Conservation (phyloP, 2,329 filamentous ascomycete species). For the Chaetomiaceae sp. region DNA sequence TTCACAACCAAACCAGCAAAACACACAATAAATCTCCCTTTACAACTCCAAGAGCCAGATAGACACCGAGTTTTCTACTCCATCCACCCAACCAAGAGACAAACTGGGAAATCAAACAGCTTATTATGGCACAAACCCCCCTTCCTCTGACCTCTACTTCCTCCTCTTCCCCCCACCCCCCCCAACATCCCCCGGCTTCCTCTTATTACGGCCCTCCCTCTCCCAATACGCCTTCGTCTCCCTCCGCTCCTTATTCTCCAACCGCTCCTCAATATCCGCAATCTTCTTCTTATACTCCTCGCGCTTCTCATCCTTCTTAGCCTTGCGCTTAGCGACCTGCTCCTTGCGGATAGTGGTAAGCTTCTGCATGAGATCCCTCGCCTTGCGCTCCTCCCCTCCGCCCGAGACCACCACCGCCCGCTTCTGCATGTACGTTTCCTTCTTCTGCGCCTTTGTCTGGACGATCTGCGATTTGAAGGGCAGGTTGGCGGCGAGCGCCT, state of each 20-base stretch:
- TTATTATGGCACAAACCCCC: too few species aligned
- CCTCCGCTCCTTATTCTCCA: constrained; percentile 77
- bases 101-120: too few species aligned
- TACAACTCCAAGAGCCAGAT: too few species aligned
- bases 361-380: constrained; percentile 86
- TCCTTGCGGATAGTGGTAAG: constrained; percentile 87
- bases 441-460: constrained; percentile 72
- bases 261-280: constrained; percentile 77
- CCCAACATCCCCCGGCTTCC: constrained; percentile 40
- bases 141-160: constrained; percentile 18
- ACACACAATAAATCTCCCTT: too few species aligned
- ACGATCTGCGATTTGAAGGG: constrained; percentile 92
- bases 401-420: constrained; percentile 80
- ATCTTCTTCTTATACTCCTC: constrained; percentile 78
- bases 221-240: constrained; percentile 93
- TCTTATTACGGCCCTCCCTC: constrained; percentile 67
- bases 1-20: too few species aligned
- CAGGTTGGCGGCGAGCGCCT: constrained; percentile 73
- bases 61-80: too few species aligned
- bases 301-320: constrained; percentile 83
- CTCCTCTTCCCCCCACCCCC: constrained; percentile 39
- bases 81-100: too few species aligned
- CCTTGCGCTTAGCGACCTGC: constrained; percentile 74
- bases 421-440: constrained; percentile 88
- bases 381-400: constrained; percentile 85